Evolutionary conservation across 257 asterid species (phyloP), one percentile per base, ranked within the genome.

Genomic region (Ehretia macrophylla): DNA sequence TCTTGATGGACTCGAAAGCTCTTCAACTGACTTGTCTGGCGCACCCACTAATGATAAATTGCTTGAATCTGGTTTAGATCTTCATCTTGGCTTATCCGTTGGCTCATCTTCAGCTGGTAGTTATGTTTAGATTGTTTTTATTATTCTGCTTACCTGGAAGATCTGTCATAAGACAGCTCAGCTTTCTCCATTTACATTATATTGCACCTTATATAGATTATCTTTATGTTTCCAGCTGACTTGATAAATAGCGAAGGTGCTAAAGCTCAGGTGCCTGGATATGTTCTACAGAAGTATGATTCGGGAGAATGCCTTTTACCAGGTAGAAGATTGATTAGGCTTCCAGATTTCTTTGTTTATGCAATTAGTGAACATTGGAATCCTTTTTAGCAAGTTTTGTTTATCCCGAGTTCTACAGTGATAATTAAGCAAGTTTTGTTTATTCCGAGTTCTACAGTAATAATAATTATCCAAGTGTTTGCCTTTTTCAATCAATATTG

Each of bases 31-130:
- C 45, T 55, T 51, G 21, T 65, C 61, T 19, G 65, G 18, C 2
- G 51, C 44, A 50, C 66, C 53, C 18, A 23, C 42, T 18, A 53
- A 66, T 65, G 61, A 75, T 47, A 69, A 72, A 55, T 42, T 38
- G 65, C 17, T 55, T 45, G 79, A 66, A 73, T 70, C 90, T 70
- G 75, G 77, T 71, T 73, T 72, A 40, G 75, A 78, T 67, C 68
- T 68, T 72, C 78, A 78, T 62, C 76, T 71, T 64, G 82, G 76
- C 65, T 67, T 57, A 54, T 27, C 77, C 32, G 65, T 59, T 77
- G 62, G 44, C 72, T 56, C 83, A 48, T 70, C 68, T 68, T 39
- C 61, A 50, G 56, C 70, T 60, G 85, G 90, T 88, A 76, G 74
- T 65, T 67, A 70, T 63, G 51, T 23, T 54, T 64, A 51, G 56